Evolutionary conservation across 257 asterid species (phyloP).

Genomic region (Solanum piurae): DNA sequence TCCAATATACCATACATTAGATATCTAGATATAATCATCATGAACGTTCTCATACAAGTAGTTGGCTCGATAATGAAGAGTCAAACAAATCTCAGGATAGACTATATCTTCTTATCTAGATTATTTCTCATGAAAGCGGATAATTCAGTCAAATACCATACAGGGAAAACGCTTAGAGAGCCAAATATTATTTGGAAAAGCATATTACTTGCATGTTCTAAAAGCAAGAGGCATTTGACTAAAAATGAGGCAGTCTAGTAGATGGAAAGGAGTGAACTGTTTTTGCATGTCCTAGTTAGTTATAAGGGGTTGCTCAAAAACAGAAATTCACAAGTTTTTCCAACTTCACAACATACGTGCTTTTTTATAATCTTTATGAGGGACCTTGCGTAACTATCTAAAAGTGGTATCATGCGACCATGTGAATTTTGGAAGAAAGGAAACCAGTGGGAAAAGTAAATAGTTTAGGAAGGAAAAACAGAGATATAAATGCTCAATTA

Average conservation of each 20-base stretch:
- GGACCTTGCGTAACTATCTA: background rate
- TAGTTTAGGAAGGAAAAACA: background rate
- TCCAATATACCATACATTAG: constrained; percentile 4
- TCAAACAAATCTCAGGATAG: background rate
- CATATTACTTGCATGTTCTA: background rate
- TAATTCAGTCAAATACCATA: background rate
- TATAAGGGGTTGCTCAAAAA: background rate
- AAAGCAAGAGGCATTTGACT: background rate
- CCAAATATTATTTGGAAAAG: background rate
- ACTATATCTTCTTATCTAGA: background rate
- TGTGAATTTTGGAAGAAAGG: background rate
- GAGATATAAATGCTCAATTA: background rate
- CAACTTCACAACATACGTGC: background rate
- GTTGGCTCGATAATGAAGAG: background rate
- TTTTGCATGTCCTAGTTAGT: background rate
- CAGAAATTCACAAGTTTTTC: background rate
- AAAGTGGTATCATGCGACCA: background rate
- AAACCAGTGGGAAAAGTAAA: background rate
- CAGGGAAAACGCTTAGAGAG: background rate
- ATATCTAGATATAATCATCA: background rate
- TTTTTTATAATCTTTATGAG: background rate
- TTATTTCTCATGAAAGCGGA: background rate
- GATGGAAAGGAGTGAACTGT: background rate
- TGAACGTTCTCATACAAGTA: background rate
- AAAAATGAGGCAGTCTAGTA: background rate